Percentiles rank a stretch among this genome's conserved stretches.
Evolutionary conservation across 2,329 filamentous ascomycete species (phyloP).

Genomic region (Neocucurbitaria cava): DNA sequence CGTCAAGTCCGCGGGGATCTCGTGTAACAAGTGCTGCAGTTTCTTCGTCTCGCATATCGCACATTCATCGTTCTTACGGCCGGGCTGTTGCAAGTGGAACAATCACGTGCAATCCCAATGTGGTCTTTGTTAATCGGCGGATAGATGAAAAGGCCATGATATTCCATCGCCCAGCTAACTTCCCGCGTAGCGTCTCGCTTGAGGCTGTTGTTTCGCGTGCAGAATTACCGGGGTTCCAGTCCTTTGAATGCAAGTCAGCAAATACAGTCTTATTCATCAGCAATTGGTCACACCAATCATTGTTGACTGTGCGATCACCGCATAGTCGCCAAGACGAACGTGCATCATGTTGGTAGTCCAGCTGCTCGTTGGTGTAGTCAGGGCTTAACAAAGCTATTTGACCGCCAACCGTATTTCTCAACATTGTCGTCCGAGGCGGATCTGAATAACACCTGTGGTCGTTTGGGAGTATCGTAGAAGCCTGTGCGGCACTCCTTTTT

Average conservation of each 20-base stretch:
- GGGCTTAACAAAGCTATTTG: slow-evolving; percentile 10
- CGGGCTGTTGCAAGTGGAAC: slow-evolving; percentile 1
- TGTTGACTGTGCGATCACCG: background rate
- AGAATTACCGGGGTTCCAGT: slow-evolving; percentile 13
- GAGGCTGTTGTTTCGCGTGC: slow-evolving; percentile 11
- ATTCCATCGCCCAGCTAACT: background rate
- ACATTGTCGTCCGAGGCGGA: background rate
- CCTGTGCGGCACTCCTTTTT: too few species aligned
- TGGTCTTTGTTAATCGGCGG: slow-evolving; percentile 29
- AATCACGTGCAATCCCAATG: slow-evolving; percentile 12
- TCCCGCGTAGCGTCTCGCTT: slow-evolving; percentile 19
- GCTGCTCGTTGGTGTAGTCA: slow-evolving; percentile 11
- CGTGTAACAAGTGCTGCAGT: background rate
- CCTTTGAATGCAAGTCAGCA: slow-evolving; percentile 26
- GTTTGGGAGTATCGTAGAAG: too few species aligned
- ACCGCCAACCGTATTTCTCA: background rate
- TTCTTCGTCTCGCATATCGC: slow-evolving; percentile 1
- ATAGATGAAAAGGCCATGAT: background rate
- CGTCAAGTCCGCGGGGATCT: background rate
- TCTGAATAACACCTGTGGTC: slow-evolving; percentile 6
- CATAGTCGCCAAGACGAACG: background rate
- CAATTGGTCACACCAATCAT: slow-evolving; percentile 11
- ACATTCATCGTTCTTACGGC: background rate
- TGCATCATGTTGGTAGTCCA: background rate
- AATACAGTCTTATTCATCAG: slow-evolving; percentile 26